phyloP scores from a whole-genome alignment of 1,139 yeast species.

The Kodamaea arcana region DNA sequence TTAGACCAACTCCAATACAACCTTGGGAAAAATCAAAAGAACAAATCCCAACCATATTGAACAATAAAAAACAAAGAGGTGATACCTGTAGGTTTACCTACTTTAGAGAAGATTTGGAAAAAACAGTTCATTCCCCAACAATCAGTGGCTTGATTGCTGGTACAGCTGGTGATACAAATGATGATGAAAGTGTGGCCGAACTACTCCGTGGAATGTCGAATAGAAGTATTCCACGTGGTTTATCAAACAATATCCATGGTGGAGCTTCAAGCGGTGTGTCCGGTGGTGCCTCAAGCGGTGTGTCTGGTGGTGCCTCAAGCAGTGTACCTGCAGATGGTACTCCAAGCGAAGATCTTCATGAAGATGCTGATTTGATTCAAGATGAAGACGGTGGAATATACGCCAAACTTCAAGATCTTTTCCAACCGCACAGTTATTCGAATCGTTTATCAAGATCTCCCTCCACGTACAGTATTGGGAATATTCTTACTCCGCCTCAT shows the following conservation, averaged over 20 bases:
- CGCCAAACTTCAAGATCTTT: slow-evolving; percentile 24
- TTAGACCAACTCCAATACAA: slow-evolving; percentile 70
- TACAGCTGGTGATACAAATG: slow-evolving; percentile 2
- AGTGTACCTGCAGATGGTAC: background rate
- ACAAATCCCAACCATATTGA: slow-evolving; percentile 29
- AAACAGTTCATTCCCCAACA: slow-evolving; percentile 86
- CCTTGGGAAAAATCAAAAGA: slow-evolving; percentile 63
- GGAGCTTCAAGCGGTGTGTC: background rate
- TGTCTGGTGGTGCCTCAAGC: background rate
- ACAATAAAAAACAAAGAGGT: slow-evolving; percentile 20
- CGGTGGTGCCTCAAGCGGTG: background rate
- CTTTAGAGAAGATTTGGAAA: slow-evolving; percentile 82
- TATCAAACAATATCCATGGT: background rate
- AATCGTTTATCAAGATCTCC: slow-evolving; percentile 11
- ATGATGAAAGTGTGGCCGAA: slow-evolving; percentile 10
- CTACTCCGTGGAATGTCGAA: slow-evolving; percentile 6
- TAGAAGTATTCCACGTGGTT: background rate
- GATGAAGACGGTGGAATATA: slow-evolving; percentile 1
- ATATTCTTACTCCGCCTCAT: slow-evolving; percentile 5
- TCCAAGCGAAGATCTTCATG: background rate
- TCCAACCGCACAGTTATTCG: slow-evolving; percentile 25
- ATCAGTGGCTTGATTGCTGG: slow-evolving; percentile 65
- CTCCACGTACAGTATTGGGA: slow-evolving; percentile 10
- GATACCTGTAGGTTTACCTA: slow-evolving; percentile 69
- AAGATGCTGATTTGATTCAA: background rate